Evolutionary conservation across 495 filamentous ascomycete species (phyloP).

Genomic region (Eremomyces bilateralis): DNA sequence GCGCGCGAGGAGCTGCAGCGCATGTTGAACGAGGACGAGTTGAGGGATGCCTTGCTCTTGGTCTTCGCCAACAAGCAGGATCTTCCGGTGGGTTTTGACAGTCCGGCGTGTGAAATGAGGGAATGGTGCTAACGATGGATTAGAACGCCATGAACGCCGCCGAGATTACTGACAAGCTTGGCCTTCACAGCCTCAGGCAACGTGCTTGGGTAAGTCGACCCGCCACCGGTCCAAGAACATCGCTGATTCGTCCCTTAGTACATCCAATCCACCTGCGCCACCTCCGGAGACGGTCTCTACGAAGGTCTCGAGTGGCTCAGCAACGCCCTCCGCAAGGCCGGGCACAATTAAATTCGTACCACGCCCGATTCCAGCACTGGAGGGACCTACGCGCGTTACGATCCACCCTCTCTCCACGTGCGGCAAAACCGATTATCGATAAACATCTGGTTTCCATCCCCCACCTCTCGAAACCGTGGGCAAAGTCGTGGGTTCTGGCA

Average conservation of each 20-base stretch:
- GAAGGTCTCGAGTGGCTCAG: conserved; percentile 99
- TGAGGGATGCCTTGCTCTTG: conserved; percentile 87
- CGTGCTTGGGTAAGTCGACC: conserved; percentile 76
- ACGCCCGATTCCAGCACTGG: too few relatives aligned
- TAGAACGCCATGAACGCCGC: conserved; percentile 99
- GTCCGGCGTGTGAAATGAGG: too few relatives aligned
- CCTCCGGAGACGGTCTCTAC: conserved; percentile 97
- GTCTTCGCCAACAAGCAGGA: conserved; percentile 99
- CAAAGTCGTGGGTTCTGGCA: too few relatives aligned
- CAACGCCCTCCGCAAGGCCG: conserved; percentile 79
- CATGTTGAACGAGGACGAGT: conserved; percentile 99
- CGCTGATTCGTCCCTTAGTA: too few relatives aligned
- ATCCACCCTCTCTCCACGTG: too few relatives aligned
- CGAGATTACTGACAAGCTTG: conserved; percentile 99
- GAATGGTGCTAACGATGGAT: conserved; percentile 3
- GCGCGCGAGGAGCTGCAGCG: conserved; percentile 97
- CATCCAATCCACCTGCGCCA: conserved; percentile 99
- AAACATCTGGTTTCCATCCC: too few relatives aligned
- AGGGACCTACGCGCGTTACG: too few relatives aligned
- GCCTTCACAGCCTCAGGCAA: conserved; percentile 92
- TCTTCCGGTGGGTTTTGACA: conserved; percentile 82
- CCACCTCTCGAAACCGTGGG: too few relatives aligned
- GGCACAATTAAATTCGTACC: conserved; percentile 53
- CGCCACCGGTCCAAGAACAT: background rate
- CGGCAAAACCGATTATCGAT: too few relatives aligned